Percentiles rank a stretch among this genome's conserved stretches.
These are phyloP conservation scores for Cladosporium cucumerinum DNA, from an alignment of 2,329 filamentous ascomycete species.

Conservation along the genomic window DNA sequence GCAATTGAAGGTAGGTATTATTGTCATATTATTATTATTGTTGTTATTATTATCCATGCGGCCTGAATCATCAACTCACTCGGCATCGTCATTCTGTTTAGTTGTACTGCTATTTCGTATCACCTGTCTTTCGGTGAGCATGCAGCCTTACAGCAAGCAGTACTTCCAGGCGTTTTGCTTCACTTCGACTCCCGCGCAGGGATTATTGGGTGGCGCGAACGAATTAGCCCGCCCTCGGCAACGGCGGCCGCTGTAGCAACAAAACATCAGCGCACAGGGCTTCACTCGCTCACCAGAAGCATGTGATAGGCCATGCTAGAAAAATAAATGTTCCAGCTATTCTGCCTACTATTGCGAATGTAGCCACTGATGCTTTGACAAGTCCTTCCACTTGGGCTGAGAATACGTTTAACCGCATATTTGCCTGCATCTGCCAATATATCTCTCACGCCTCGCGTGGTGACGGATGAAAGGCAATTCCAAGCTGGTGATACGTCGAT, in stretches of 20 bases:
- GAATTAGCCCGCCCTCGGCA: constrained; percentile 15
- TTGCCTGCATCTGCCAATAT: neutral
- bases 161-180: neutral
- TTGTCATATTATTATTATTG: neutral
- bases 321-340: neutral
- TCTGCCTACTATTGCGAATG: neutral
- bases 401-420: neutral
- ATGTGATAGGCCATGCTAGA: constrained; percentile 13
- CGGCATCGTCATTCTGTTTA: neutral
- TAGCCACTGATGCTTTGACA: neutral
- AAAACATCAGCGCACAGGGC: neutral
- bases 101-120: neutral
- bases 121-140: neutral
- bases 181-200: neutral
- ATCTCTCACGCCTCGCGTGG: neutral
- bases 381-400: neutral
- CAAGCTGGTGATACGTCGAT: neutral
- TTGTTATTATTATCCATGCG: neutral
- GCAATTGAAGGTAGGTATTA: neutral
- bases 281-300: neutral
- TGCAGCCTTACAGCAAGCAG: neutral
- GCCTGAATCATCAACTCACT: neutral
- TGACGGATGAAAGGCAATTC: constrained; percentile 9
- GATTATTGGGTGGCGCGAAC: constrained; percentile 16
- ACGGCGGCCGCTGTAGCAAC: constrained; percentile 15